A percentile compares a stretch with the other conserved stretches of the same genome.
These are phyloP conservation scores for Serendipita sp. DNA, from an alignment of 768 basidiomycete genomes.

Conservation along the genomic window DNA sequence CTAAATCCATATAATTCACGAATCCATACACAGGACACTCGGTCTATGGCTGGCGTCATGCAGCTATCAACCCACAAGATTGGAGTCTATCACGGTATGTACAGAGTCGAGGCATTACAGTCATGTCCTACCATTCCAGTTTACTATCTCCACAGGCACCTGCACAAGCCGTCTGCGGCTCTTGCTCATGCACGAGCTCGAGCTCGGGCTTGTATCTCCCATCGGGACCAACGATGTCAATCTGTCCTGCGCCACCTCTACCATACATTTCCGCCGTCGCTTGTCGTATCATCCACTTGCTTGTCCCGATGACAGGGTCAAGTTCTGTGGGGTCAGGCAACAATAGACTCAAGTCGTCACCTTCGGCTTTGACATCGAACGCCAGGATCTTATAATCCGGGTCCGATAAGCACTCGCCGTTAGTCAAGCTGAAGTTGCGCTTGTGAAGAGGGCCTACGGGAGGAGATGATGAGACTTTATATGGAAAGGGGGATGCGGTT, in stretches of 20 bases:
- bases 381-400: conserved; percentile 39
- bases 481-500: neutral
- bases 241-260: conserved; percentile 14
- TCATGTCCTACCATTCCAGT: neutral
- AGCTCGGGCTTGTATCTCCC: conserved; percentile 6
- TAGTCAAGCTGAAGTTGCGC: conserved; percentile 40
- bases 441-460: conserved; percentile 44
- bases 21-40: too few species aligned
- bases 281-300: conserved; percentile 45
- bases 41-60: too few species aligned
- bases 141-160: conserved; percentile 8
- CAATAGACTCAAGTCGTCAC: conserved; percentile 29
- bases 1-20: too few species aligned
- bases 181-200: neutral
- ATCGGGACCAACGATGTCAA: conserved; percentile 24
- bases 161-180: neutral
- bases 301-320: conserved; percentile 44
- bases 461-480: neutral
- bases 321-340: conserved; percentile 36
- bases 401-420: conserved; percentile 45
- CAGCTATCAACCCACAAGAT: too few species aligned
- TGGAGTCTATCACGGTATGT: too few species aligned
- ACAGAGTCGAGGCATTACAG: too few species aligned
- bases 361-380: conserved; percentile 38
- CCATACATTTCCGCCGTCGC: conserved; percentile 28